Evolutionary conservation across 139 green algal genomes (phyloP).

Genomic region (Volvox africanus): DNA sequence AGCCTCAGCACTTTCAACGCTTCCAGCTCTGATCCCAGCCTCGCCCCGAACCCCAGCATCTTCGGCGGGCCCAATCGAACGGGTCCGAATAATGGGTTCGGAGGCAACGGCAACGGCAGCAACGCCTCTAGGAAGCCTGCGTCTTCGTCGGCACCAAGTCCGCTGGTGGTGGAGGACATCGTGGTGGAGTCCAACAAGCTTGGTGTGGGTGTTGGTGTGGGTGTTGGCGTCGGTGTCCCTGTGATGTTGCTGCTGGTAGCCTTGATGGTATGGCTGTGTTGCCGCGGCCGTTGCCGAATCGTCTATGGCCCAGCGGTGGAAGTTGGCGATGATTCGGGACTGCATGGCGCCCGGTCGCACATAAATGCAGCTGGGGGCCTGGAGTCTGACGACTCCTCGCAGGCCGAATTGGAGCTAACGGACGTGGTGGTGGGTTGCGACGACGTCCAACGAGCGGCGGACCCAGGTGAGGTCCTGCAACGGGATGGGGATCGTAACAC

Average conservation of each 20-base stretch:
- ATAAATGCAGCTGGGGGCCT: too few relatives aligned
- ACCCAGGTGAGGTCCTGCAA: background rate
- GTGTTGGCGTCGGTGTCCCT: background rate
- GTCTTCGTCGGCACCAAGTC: background rate
- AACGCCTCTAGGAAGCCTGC: background rate
- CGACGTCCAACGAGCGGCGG: background rate
- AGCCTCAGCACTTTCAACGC: background rate
- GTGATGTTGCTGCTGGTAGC: background rate
- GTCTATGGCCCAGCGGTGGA: background rate
- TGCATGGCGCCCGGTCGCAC: background rate
- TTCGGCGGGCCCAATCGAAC: background rate
- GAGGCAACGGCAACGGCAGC: background rate
- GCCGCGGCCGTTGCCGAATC: background rate
- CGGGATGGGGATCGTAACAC: too few relatives aligned
- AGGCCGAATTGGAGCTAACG: constrained; percentile 8
- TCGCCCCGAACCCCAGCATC: background rate
- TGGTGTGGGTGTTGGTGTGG: background rate
- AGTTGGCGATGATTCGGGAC: background rate
- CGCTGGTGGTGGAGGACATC: background rate
- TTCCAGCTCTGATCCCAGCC: background rate
- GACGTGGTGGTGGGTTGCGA: constrained; percentile 15
- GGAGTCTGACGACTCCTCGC: background rate
- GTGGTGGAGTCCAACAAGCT: background rate
- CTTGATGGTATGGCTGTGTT: background rate
- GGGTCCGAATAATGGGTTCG: background rate